phyloP scores from a whole-genome alignment of 2,329 filamentous ascomycete genomes.

The Setomelanomma holmii region DNA sequence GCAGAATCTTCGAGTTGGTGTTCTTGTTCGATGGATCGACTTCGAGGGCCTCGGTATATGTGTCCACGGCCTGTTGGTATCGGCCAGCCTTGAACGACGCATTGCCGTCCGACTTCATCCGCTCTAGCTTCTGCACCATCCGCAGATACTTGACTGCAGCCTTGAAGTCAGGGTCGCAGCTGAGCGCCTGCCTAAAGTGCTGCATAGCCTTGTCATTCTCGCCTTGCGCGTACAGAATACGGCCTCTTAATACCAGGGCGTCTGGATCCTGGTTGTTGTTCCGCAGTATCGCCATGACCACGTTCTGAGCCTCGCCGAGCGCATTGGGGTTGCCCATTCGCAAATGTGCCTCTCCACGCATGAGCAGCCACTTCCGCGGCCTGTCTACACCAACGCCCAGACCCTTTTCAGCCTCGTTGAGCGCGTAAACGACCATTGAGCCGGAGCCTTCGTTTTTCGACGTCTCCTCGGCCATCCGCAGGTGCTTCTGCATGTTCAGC shows the following conservation, averaged over 20 bases:
- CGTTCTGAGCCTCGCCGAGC: constrained; percentile 88
- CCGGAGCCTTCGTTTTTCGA: constrained; percentile 77
- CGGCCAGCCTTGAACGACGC: constrained; percentile 83
- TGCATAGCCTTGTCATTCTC: constrained; percentile 95
- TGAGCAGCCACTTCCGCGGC: constrained; percentile 91
- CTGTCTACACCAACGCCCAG: constrained; percentile 77
- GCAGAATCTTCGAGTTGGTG: constrained; percentile 92
- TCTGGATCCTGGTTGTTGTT: constrained; percentile 92
- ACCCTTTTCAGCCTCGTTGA: constrained; percentile 86
- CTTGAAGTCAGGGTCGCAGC: constrained; percentile 89
- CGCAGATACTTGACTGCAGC: constrained; percentile 88
- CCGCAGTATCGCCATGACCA: constrained; percentile 86
- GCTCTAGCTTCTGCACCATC: constrained; percentile 88
- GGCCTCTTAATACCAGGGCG: constrained; percentile 86
- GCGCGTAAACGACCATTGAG: constrained; percentile 89
- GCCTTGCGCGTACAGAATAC: constrained; percentile 86
- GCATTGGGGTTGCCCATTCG: constrained; percentile 92
- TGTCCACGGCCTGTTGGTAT: constrained; percentile 80
- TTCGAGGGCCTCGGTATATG: constrained; percentile 82
- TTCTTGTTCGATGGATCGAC: constrained; percentile 89
- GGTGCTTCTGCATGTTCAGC: constrained; percentile 81
- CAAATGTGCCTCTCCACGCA: constrained; percentile 89
- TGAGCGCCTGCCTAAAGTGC: constrained; percentile 88
- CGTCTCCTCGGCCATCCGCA: constrained; percentile 79
- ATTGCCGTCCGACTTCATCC: constrained; percentile 95